Base-by-base conservation (phyloP, 768 basidiomycete species). In the Leccinum boreale region DNA sequence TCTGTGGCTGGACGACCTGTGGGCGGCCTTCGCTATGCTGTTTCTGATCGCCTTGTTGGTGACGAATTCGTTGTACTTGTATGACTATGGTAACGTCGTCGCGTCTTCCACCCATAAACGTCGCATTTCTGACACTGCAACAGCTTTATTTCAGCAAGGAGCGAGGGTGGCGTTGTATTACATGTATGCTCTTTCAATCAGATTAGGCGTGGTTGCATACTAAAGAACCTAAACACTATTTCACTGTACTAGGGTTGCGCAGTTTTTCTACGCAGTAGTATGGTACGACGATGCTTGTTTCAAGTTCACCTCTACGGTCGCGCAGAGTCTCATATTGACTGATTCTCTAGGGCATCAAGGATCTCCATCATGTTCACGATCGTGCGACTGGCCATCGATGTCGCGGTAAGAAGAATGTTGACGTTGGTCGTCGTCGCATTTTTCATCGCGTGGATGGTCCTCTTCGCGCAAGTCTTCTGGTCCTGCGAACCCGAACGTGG, bases 191-290 rank as follows among this genome's bases (percentile, higher is more conserved):
- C 15, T 12, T 45, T 33, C 31, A 26, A 47, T 17, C 9, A 17
- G 23, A 21, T 4, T 46, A 14, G 45, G 46, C 14, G 9, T 23
- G 21, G 14, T 17, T 8, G 23, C 23, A 24, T 28, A 50, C 49
- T 50, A n/a, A 50, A 50, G 49, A 26, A 50, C n/a, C 9, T 42
- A n/a, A 42, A 39, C 8, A 17, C n/a, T 4, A 39, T n/a, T n/a
- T 44, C 19, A 44, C 11, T 19, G 19, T 19, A 42, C 7, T 19
- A 57, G 21, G 50, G 12, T 57, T 15, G 56, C 56, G 1, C 44
- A 57, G 50, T 57, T 57, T n/a, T 57, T 57, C 31, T 57, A 57
- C 33, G 50, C 56, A 15, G 19, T 45, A 3, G 33, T 57, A 31
- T 57, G 56, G 56, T 57, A 39, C 17, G 50, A 39, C 45, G 7